Evolutionary conservation across 2,329 filamentous ascomycete genomes (phyloP).

Genomic region (Lachnellula hyalina): DNA sequence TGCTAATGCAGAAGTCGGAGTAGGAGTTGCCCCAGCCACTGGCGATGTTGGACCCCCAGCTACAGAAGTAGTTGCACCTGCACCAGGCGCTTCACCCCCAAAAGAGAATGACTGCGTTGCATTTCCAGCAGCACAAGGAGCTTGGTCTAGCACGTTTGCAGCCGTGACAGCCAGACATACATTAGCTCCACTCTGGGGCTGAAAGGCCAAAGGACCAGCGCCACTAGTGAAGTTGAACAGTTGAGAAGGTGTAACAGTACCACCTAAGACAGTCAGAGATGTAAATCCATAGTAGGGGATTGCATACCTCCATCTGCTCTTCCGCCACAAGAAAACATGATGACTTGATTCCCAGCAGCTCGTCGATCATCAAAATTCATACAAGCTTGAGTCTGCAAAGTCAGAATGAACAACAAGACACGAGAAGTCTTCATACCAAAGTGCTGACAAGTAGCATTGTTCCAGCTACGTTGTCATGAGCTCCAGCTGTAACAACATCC

Average conservation of each 20-base stretch:
- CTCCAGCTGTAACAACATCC: slow-evolving; percentile 43
- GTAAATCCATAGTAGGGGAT: background rate
- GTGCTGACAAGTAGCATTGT: slow-evolving; percentile 50
- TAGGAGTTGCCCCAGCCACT: background rate
- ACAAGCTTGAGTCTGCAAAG: slow-evolving; percentile 47
- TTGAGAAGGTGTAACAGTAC: slow-evolving; percentile 46
- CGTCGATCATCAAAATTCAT: slow-evolving; percentile 53
- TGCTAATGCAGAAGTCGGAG: slow-evolving; percentile 4
- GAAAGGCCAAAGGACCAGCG: slow-evolving; percentile 38
- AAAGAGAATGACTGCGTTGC: slow-evolving; percentile 40
- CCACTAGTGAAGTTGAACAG: slow-evolving; percentile 43
- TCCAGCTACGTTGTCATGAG: slow-evolving; percentile 44
- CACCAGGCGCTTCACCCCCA: slow-evolving; percentile 8
- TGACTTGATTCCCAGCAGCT: slow-evolving; percentile 45
- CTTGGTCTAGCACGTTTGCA: slow-evolving; percentile 40
- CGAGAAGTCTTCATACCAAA: slow-evolving; percentile 32
- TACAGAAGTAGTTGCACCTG: background rate
- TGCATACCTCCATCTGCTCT: slow-evolving; percentile 45
- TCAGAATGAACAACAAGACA: background rate
- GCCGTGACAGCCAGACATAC: slow-evolving; percentile 43
- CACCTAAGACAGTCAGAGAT: slow-evolving; percentile 31
- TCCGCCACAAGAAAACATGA: slow-evolving; percentile 55
- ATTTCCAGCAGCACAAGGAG: slow-evolving; percentile 37
- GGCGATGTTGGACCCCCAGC: background rate
- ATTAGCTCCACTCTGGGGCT: slow-evolving; percentile 40